Base-by-base conservation (phyloP, 257 asterid genomes). In the Capsicum rhomboideum region DNA sequence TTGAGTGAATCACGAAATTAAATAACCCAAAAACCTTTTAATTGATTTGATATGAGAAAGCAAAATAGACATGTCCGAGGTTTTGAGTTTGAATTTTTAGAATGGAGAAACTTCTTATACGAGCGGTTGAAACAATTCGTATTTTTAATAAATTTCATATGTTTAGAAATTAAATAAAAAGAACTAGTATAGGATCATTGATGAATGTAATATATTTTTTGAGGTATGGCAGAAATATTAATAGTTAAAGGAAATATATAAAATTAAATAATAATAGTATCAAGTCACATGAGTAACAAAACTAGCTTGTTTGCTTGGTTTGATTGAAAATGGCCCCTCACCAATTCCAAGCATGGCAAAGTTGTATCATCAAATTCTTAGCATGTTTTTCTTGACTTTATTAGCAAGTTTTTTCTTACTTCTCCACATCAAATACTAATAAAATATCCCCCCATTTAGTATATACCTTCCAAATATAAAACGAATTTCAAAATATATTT, bases 271-370 rank as follows among this genome's bases (percentile, higher is more conserved):
- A 21, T 34, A 68, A 69, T 13, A 46, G 44, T 49, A 75, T 49
- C 21, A 49, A 23, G 61, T 49, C 80, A 75, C 61, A 26, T 26
- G 61, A 49, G 42, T 75, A 26, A 75, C 63, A 10, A 75, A 75
- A 49, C 17, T 71, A 18, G 17, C 21, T 28, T 68, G 52, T 68
- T 66, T 66, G 46, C 28, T 29, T 66, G 75, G 79, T 58, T 61
- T 69, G 83, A 68, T 63, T 84, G 89, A 88, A 82, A 67, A 84
- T 84, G 83, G 83, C 82, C 80, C 72, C 54, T 23, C 79, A 84
- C 78, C 88, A 46, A 83, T 80, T 82, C 77, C 66, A 42, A 34
- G 82, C 81, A 58, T 58, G 83, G 56, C 69, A 26, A 78, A 20
- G n/a, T 74, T 20, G 63, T 77, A 77, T 77, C 82, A 77, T 77